Evolutionary conservation across 23 red algal genomes (phyloP).

Genomic region (Porphyridium purpureum): DNA sequence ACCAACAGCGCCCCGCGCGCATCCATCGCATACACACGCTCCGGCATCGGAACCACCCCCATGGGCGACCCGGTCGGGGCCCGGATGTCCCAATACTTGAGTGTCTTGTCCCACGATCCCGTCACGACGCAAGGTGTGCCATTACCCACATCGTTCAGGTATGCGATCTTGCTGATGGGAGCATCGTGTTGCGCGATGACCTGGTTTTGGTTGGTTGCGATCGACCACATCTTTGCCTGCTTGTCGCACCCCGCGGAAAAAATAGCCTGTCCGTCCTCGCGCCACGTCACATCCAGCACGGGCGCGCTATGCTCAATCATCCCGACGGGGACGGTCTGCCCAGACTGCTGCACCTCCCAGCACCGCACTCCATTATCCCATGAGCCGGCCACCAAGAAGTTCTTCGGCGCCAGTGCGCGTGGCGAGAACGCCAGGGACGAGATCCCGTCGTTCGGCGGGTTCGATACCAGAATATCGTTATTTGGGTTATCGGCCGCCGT

Average conservation of each 20-base stretch:
- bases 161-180: slow-evolving; percentile 62
- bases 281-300: slow-evolving; percentile 70
- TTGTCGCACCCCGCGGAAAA: slow-evolving; percentile 77
- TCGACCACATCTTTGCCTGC: slow-evolving; percentile 66
- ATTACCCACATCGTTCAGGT: slow-evolving; percentile 49
- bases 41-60: slow-evolving; percentile 34
- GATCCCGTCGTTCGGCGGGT: slow-evolving; percentile 70
- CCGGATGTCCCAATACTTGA: slow-evolving; percentile 94
- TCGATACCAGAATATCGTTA: slow-evolving; percentile 69
- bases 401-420: slow-evolving; percentile 52
- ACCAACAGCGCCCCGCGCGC: slow-evolving; percentile 52
- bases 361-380: slow-evolving; percentile 97
- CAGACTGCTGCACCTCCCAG: slow-evolving; percentile 70
- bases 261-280: slow-evolving; percentile 51
- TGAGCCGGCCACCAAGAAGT: slow-evolving; percentile 58
- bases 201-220: slow-evolving; percentile 27
- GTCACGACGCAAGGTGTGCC: slow-evolving; percentile 74
- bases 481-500: slow-evolving; percentile 55
- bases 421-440: slow-evolving; percentile 89
- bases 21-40: slow-evolving; percentile 84
- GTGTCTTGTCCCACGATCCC: slow-evolving; percentile 80
- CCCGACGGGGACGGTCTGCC: slow-evolving; percentile 40
- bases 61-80: slow-evolving; percentile 59
- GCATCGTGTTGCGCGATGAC: slow-evolving; percentile 72
- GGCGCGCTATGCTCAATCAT: slow-evolving; percentile 73